Evolutionary conservation across 441 rosid species (phyloP), one percentile per base, ranked within the genome.

Genomic region (Bruguiera hainesii): DNA sequence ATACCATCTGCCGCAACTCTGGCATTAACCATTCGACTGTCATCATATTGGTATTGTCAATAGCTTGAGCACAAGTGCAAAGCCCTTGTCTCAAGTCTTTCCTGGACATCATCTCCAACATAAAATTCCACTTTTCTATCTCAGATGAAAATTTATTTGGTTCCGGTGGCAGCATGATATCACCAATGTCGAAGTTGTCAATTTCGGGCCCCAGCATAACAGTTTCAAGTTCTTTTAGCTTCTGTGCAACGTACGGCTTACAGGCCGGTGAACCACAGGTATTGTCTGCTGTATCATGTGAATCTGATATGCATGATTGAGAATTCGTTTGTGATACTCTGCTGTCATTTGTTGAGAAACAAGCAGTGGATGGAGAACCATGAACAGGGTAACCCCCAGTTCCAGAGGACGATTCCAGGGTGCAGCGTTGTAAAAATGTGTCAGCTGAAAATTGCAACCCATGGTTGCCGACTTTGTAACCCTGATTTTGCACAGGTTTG

Each of bases 61-160:
- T 72, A 0, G 93, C 90, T 67, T 83, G 86, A 15, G 98, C 98
- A 68, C 98, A 94, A 67, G 87, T 82, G 46, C 75, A 82, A 33
- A 94, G 92, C 39, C 75, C 64, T 78, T 87, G 96, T 80, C 82
- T 91, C 61, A 94, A 75, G 73, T 87, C 91, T 61, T 95, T 83
- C 60, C 88, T 78, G 6, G 90, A 74, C 39, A 83, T 71, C 79
- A 87, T 79, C 76, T 87, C 96, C 74, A 66, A 80, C 70, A 82
- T 55, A 59, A 69, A 65, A 62, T 78, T 79, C 79, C 78, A 79
- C 64, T 76, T 81, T 73, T 79, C 83, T 35, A 76, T 80, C 80
- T 82, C 80, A 33, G 10, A 33, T 33, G 37, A 33, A 33, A 33
- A 1, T 33, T 33, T 33, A 58, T 73, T 29, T 30, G 78, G 58